Evolutionary conservation across 208 protist species (phyloP), one percentile per base, ranked within the genome.

Genomic region (Trypanosoma brucei): DNA sequence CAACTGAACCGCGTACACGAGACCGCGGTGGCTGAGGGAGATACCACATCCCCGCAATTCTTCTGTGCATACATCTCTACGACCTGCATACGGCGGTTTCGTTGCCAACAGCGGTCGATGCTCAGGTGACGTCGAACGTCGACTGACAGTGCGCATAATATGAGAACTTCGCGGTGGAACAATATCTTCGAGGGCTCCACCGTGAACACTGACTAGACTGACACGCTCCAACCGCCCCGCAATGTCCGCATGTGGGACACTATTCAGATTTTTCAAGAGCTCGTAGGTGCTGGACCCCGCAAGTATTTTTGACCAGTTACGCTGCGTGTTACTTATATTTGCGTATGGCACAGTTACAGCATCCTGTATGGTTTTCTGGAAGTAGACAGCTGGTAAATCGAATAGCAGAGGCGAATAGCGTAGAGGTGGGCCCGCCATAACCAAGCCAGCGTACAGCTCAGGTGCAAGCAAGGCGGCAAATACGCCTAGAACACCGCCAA

Each of bases 1-100:
- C 33, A 93, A 81, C 59, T 91, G 83, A n/a, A 75, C 51, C 14
- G 77, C 69, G 60, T 90, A 93, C n/a, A 93, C 86, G 6, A 93
- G 73, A 22, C 78, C 81, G 8, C 83, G 81, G 68, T 93, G 86
- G 45, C 80, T 84, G 57, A 88, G 78, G 13, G 86, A 44, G 14
- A 74, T 59, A 8, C 81, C 83, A 58, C 81, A 87, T 34, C 72
- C 79, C 0, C 86, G 86, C 58, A 93, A 56, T 60, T 71, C 77
- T 52, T 93, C 80, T 5, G 83, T 91, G 9, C 72, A 86, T 3
- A 91, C 7, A 68, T 91, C 86, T 35, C 83, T 74, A 3, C 80
- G 81, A 57, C 65, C 31, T 11, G 51, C n/a, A 3, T 40, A 45
- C 14, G 36, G 13, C 35, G 30, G 72, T 67, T 46, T 40, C 50